Evolutionary conservation across 2,329 filamentous ascomycete genomes (phyloP).

Genomic region (Cytospora paraplurivora): DNA sequence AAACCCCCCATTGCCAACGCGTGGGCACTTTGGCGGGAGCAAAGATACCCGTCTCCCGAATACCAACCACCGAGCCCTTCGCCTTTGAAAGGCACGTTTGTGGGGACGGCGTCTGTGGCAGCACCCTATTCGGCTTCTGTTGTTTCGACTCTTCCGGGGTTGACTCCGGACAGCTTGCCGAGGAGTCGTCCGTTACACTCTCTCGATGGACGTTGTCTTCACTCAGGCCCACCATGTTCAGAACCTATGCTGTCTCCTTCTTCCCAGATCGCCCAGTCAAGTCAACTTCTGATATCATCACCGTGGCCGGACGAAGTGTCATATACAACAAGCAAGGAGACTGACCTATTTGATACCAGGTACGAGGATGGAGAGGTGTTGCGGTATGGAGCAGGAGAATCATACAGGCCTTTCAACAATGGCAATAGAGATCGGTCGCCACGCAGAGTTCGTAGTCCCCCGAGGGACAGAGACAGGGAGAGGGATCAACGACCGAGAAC

Average conservation of each 20-base stretch:
- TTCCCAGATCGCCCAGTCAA: background rate
- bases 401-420: slow-evolving; percentile 58
- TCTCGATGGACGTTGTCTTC: background rate
- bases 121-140: background rate
- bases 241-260: background rate
- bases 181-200: background rate
- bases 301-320: background rate
- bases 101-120: background rate
- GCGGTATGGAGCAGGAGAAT: slow-evolving; percentile 63
- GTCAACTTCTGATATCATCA: background rate
- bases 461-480: slow-evolving; percentile 37
- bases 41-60: background rate
- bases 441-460: slow-evolving; percentile 32
- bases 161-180: background rate
- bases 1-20: slow-evolving; percentile 15
- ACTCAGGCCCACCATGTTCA: background rate
- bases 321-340: background rate
- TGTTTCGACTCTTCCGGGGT: background rate
- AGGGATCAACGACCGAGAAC: slow-evolving; percentile 34
- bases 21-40: background rate
- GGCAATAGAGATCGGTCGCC: slow-evolving; percentile 35
- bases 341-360: slow-evolving; percentile 39
- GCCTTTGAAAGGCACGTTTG: background rate
- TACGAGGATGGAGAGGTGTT: slow-evolving; percentile 65
- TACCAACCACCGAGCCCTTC: background rate